Base-by-base conservation (phyloP, 1,139 yeast genomes). In the Zygotorulaspora mrakii region DNA sequence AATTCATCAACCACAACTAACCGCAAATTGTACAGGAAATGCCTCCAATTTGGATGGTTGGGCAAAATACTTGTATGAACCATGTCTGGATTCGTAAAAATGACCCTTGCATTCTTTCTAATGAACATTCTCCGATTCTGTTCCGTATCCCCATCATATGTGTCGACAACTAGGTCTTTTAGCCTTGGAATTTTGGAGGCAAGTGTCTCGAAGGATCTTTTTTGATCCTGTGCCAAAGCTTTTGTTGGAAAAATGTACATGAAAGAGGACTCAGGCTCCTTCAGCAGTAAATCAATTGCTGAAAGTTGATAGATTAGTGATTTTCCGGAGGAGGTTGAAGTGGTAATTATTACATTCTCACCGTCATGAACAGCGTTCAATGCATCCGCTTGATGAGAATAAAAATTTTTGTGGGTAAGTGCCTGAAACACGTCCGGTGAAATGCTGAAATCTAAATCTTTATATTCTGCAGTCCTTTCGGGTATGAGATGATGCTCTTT, bases 141-240 rank as follows among this genome's bases (percentile, higher is more conserved):
- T 1, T 81, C 82, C 0, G 97, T 89, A 59, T 91, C 99, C 3
- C 98, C 98, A 61, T 91, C 99, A 55, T 79, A 91, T 0, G 97
- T 85, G 35, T 83, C 89, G 1, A 82, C 84, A 1, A 57, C 45
- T 5, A 45, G 38, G 25, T 49, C 48, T 2, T 52, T 35, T 4
- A 67, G 42, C 11, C 62, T 42, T 26, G 67, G 59, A 1, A 65
- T 43, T 0, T 72, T 71, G 31, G 81, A 66, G 18, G 86, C 66
- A n/a, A 88, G 66, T 22, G 74, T 76, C 37, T 73, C 71, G 40
- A 94, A 68, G 10, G 95, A 81, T 37, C 95, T 69, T 54, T 81
- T 82, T 62, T 91, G 99, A 66, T 91, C 98, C 58, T 91, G 98
- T 0, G 98, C 97, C 34, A 91, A 68, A 0, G 99, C 98, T 56